These are phyloP conservation scores for Suillus variegatus DNA, from an alignment of 768 basidiomycete species.

Conservation along the genomic window DNA sequence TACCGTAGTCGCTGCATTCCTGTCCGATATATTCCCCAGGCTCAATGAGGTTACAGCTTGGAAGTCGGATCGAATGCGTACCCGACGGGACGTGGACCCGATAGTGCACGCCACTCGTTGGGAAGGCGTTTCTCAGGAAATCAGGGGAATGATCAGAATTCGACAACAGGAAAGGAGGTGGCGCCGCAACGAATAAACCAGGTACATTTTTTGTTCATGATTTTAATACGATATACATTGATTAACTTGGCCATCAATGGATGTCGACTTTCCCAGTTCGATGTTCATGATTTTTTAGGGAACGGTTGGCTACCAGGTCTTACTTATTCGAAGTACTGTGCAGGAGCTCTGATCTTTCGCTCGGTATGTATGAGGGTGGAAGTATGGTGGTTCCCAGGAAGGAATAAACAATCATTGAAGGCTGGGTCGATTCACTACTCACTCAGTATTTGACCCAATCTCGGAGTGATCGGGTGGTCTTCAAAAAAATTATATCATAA, in stretches of 20 bases:
- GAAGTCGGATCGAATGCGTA: constrained; percentile 1
- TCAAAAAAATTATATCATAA: not conserved
- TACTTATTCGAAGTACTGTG: not conserved
- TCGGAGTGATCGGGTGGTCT: not conserved
- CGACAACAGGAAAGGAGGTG: not conserved
- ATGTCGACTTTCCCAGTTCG: not conserved
- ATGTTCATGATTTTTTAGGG: not conserved
- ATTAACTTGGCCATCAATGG: not conserved
- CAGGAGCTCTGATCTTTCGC: not conserved
- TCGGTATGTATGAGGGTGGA: not conserved
- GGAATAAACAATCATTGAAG: not conserved
- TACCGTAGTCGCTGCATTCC: not conserved
- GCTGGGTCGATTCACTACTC: not conserved
- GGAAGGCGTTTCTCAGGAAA: not conserved
- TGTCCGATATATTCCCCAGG: not conserved
- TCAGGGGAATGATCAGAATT: not conserved
- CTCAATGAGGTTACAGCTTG: not conserved
- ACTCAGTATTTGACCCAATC: not conserved
- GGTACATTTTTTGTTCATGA: not conserved
- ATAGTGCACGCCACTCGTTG: not conserved
- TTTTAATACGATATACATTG: not conserved
- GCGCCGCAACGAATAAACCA: not conserved
- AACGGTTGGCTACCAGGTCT: not conserved
- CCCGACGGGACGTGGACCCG: not conserved
- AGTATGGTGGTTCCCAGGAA: not conserved